Percentiles rank a stretch among this genome's conserved stretches.
phyloP scores from a whole-genome alignment of 192 early-diverging fungal genomes.

The Entrophospora sp. region DNA sequence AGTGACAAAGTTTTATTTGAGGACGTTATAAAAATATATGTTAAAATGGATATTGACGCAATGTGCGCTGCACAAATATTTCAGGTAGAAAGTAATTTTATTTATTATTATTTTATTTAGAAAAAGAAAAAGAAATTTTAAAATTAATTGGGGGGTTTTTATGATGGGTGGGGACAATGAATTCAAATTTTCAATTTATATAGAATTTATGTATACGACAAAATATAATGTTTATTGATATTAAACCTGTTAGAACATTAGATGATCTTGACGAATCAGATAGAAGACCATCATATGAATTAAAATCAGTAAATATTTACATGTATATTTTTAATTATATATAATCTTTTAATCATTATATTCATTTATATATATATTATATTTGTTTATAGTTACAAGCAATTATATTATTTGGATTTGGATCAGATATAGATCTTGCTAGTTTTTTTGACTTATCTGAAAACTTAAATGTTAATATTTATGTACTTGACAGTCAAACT shows the following conservation, averaged over 20 bases:
- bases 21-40: neutral
- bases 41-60: neutral
- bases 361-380: neutral
- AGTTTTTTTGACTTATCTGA: neutral
- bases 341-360: neutral
- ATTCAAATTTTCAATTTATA: neutral
- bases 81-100: neutral
- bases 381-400: constrained; percentile 6
- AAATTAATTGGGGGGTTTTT: too few relatives aligned
- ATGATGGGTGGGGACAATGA: neutral
- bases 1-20: too few relatives aligned
- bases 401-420: constrained; percentile 9
- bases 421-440: neutral
- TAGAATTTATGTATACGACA: constrained; percentile 1
- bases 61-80: constrained; percentile 11
- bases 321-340: neutral
- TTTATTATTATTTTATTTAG: too few relatives aligned
- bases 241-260: neutral
- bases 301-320: constrained; percentile 6
- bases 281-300: neutral
- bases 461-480: neutral
- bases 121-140: too few relatives aligned
- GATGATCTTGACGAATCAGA: neutral
- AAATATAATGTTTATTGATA: neutral
- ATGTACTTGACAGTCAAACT: neutral